A percentile compares a stretch with the other conserved stretches of the same genome.
Conservation (phyloP, 1,139 yeast species). For the Hansenula anomala region DNA sequence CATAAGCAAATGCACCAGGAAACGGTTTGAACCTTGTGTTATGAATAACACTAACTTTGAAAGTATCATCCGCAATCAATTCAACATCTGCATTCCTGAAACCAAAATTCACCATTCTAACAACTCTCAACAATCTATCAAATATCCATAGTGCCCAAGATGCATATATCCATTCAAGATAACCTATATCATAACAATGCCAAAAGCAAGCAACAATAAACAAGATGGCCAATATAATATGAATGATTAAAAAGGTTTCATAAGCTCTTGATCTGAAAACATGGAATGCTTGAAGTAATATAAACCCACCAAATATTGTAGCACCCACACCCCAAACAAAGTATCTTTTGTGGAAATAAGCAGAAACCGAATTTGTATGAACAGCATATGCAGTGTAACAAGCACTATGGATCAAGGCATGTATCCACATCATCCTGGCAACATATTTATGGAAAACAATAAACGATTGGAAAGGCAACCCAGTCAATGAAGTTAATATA, state of each 20-base stretch:
- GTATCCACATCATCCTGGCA: constrained; percentile 38
- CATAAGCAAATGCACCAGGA: constrained; percentile 64
- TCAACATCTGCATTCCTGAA: constrained; percentile 41
- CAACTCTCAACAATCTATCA: constrained; percentile 51
- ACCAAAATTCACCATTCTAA: constrained; percentile 47
- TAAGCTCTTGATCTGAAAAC: constrained; percentile 53
- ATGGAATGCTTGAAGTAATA: constrained; percentile 45
- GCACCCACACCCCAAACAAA: constrained; percentile 47
- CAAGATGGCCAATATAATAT: constrained; percentile 51
- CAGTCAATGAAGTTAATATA: constrained; percentile 55
- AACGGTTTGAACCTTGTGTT: constrained; percentile 37
- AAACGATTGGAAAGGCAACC: constrained; percentile 62
- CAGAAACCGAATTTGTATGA: constrained; percentile 11
- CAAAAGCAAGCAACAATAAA: constrained; percentile 57
- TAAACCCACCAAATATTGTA: constrained; percentile 29
- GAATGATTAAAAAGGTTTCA: constrained; percentile 58
- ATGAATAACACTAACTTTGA: constrained; percentile 30
- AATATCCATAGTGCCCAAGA: constrained; percentile 59
- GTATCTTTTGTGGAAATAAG: constrained; percentile 17
- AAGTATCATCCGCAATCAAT: constrained; percentile 37
- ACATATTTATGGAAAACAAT: constrained; percentile 64
- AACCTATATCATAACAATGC: constrained; percentile 46
- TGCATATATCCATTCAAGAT: constrained; percentile 44
- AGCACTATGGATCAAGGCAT: constrained; percentile 42
- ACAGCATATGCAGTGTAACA: constrained; percentile 34